Evolutionary conservation across 805 yeast species (phyloP), one percentile per base, ranked within the genome.

Genomic region (Henningerozyma blattae): DNA sequence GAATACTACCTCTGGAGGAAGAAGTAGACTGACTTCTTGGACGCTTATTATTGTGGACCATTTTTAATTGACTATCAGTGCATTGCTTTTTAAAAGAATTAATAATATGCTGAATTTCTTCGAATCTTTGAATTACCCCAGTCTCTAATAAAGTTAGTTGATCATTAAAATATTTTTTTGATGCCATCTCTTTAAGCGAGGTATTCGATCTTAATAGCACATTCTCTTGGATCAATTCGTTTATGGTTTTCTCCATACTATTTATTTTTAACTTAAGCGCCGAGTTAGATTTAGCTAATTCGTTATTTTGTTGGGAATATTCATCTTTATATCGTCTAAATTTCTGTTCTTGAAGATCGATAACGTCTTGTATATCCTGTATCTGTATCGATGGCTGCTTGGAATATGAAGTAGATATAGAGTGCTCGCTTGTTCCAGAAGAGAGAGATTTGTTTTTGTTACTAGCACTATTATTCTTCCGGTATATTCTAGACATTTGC

Each of bases 211-310:
- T 54, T 22, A 70, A 46, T 22, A 49, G 47, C 35, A 67, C 57
- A 42, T 73, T 74, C 40, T 73, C 77, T 37, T 62, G 65, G 12
- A 66, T 62, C 43, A 75, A 50, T 15, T 67, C 71, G 16, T 65
- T 58, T 17, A 75, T 49, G 37, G 62, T 67, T 10, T 55, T 48
- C 49, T 77, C 84, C 49, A 80, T 50, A 19, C 66, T 72, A 4
- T 67, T 52, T 18, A 78, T 59, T 41, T 63, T 70, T 26, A 65
- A 49, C 63, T 68, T 60, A 48, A 77, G 56, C 16, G 62, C 49
- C 3, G 78, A 67, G 48, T 75, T 77, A 32, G 67, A 69, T 40
- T 65, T 70, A 1, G 83, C 83, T 18, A 80, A 53, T n/a, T 68
- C 65, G 34, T 62, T 63, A 52, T 79, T 79, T 46, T 54, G 65